A percentile compares a stretch with the other conserved stretches of the same genome.
Evolutionary conservation across 805 yeast species (phyloP).

Genomic region (Cyberlindnera petersonii): DNA sequence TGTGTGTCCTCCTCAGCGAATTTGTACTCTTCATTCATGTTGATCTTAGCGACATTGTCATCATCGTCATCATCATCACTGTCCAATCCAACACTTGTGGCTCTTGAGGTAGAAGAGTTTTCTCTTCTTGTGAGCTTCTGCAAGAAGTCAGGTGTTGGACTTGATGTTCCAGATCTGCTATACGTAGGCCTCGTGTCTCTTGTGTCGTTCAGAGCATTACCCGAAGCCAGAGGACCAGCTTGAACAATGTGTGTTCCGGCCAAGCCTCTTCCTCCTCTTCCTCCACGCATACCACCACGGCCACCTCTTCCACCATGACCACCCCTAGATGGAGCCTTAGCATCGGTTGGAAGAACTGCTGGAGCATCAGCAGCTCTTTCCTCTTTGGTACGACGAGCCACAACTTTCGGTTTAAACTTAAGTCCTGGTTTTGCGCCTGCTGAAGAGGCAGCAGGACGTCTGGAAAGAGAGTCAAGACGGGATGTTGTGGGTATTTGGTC

Average conservation of each 20-base stretch:
- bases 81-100: slow-evolving; percentile 27
- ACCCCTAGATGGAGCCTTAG: background rate
- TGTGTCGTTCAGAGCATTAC: slow-evolving; percentile 34
- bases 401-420: slow-evolving; percentile 83
- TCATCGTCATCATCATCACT: slow-evolving; percentile 43
- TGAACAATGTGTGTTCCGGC: slow-evolving; percentile 59
- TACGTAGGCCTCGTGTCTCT: slow-evolving; percentile 13
- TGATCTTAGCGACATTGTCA: slow-evolving; percentile 43
- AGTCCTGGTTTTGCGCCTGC: slow-evolving; percentile 45
- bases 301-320: slow-evolving; percentile 10
- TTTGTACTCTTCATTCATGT: slow-evolving; percentile 59
- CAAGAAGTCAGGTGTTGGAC: slow-evolving; percentile 42
- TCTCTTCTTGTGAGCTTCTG: slow-evolving; percentile 32
- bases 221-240: slow-evolving; percentile 66
- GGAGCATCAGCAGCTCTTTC: slow-evolving; percentile 81
- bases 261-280: slow-evolving; percentile 28
- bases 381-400: slow-evolving; percentile 77
- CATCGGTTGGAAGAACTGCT: slow-evolving; percentile 10
- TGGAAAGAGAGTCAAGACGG: slow-evolving; percentile 35
- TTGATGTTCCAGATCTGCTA: slow-evolving; percentile 24
- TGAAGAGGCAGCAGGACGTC: slow-evolving; percentile 30
- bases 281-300: slow-evolving; percentile 21
- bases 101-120: slow-evolving; percentile 15
- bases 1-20: slow-evolving; percentile 45
- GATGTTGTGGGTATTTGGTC: slow-evolving; percentile 24